Conservation (phyloP, 2,329 filamentous ascomycete species). For the Didymella segeticola region DNA sequence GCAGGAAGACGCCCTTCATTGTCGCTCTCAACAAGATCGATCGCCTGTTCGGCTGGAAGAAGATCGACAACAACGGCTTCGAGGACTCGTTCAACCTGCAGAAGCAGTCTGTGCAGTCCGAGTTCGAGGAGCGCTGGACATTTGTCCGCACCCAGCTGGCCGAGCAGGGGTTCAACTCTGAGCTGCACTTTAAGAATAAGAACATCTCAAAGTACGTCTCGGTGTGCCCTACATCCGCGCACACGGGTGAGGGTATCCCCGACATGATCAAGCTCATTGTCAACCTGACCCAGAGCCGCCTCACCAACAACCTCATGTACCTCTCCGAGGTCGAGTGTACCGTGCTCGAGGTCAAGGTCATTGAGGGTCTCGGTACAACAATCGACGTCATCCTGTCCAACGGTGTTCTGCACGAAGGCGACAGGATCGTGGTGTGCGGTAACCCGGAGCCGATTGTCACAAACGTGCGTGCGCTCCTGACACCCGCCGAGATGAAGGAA, state of each 20-base stretch:
- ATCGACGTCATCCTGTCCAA: constrained; percentile 98
- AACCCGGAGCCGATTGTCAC: constrained; percentile 96
- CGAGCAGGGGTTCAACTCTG: constrained; percentile 97
- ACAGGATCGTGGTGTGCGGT: constrained; percentile 93
- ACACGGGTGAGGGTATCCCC: constrained; percentile 98
- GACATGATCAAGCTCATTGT: constrained; percentile 98
- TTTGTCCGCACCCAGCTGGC: constrained; percentile 93
- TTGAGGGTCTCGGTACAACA: constrained; percentile 97
- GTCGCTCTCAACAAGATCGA: constrained; percentile 99
- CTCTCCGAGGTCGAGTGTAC: constrained; percentile 97
- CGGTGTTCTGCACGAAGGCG: constrained; percentile 91
- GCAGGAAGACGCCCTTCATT: constrained; percentile 96
- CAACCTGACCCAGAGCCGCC: constrained; percentile 92
- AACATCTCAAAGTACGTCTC: constrained; percentile 94
- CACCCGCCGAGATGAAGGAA: constrained; percentile 90
- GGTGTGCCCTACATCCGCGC: constrained; percentile 94
- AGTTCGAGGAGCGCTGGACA: constrained; percentile 88
- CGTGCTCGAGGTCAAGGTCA: constrained; percentile 97
- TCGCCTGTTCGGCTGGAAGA: constrained; percentile 98
- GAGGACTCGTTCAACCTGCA: constrained; percentile 88
- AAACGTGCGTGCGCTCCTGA: constrained; percentile 92
- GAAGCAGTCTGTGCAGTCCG: constrained; percentile 90
- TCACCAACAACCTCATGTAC: constrained; percentile 98
- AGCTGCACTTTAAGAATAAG: constrained; percentile 97
- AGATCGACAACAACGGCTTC: constrained; percentile 98